phyloP scores from a whole-genome alignment of 768 basidiomycete genomes.

The Pulveroboletus frians region DNA sequence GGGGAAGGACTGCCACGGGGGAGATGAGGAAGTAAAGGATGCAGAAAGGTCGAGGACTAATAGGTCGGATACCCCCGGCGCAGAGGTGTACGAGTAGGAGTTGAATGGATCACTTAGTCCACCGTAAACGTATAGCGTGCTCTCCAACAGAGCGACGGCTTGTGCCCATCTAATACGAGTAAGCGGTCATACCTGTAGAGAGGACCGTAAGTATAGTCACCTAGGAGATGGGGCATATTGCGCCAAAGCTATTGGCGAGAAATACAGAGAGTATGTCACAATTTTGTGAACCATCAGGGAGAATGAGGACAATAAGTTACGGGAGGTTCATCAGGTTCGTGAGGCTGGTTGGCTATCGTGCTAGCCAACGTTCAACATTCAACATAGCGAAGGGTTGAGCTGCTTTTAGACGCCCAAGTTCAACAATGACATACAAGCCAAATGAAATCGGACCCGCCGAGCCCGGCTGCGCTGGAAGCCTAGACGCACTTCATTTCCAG shows the following conservation, averaged over 20 bases:
- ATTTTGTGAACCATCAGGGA: slow-evolving; percentile 7
- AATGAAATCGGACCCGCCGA: background rate
- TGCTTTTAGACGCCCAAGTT: slow-evolving; percentile 8
- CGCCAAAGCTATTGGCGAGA: slow-evolving; percentile 15
- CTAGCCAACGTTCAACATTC: background rate
- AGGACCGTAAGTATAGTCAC: slow-evolving; percentile 3
- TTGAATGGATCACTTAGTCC: slow-evolving; percentile 74
- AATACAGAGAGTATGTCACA: slow-evolving; percentile 9
- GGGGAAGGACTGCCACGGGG: slow-evolving; percentile 64
- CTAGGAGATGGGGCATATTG: slow-evolving; percentile 26
- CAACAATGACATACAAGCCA: background rate
- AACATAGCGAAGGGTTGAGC: background rate
- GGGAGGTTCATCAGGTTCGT: slow-evolving; percentile 16
- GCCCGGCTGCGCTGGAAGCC: background rate
- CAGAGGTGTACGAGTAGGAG: slow-evolving; percentile 65
- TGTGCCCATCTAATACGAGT: slow-evolving; percentile 74
- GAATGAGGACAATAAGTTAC: slow-evolving; percentile 14
- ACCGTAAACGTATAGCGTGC: slow-evolving; percentile 68
- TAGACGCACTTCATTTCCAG: no score
- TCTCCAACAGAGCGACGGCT: slow-evolving; percentile 53
- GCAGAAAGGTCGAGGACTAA: slow-evolving; percentile 60
- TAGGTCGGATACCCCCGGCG: slow-evolving; percentile 67
- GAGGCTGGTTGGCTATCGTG: background rate
- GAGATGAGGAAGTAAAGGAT: slow-evolving; percentile 53
- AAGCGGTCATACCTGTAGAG: background rate